Evolutionary conservation across 495 filamentous ascomycete genomes (phyloP).

Genomic region (Trichoderma virens): DNA sequence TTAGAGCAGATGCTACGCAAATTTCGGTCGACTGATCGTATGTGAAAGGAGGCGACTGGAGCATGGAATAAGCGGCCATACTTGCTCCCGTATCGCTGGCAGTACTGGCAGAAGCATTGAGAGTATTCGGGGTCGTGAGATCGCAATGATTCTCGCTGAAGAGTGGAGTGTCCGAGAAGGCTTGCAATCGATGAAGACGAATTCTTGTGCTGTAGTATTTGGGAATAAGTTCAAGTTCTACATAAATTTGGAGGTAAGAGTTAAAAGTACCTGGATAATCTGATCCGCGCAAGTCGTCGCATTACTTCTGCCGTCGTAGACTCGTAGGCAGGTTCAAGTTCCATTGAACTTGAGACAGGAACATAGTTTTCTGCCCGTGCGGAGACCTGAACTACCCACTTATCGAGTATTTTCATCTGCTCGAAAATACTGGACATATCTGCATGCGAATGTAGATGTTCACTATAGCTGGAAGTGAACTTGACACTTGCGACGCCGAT

Average conservation of each 20-base stretch:
- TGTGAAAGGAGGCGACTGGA: background rate
- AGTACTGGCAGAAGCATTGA: background rate
- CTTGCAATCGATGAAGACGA: background rate
- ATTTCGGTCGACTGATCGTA: background rate
- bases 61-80: background rate
- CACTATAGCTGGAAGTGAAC: background rate
- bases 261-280: background rate
- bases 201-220: background rate
- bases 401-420: background rate
- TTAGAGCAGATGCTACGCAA: background rate
- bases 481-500: background rate
- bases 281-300: background rate
- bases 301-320: background rate
- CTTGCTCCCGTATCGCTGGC: background rate
- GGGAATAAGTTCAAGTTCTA: background rate
- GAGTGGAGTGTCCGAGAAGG: background rate
- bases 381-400: background rate
- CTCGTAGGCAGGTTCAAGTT: background rate
- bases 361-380: background rate
- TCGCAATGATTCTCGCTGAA: background rate
- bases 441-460: background rate
- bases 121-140: background rate
- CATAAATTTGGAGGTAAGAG: background rate
- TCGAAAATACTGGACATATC: background rate
- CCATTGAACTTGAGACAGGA: background rate